Evolutionary conservation across 805 yeast species (phyloP), one percentile per base, ranked within the genome.

Genomic region (Cyberlindnera japonica): DNA sequence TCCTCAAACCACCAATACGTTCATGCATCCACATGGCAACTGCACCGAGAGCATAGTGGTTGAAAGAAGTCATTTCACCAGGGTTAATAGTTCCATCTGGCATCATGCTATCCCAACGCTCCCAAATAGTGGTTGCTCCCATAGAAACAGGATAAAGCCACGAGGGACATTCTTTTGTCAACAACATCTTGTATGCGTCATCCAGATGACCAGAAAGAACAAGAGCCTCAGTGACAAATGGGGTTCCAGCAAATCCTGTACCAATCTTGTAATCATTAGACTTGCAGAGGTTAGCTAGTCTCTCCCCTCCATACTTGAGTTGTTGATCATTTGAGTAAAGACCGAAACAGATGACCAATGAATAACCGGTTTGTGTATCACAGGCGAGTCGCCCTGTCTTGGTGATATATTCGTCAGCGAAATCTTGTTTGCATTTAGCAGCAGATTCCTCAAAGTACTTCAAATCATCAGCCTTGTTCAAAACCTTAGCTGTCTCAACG

Each of bases 41-140:
- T 23, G 53, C 48, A 23, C 53, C 51, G 7, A 49, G 37, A 6
- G 53, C 53, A 29, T 49, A 49, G 21, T 49, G 53, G 38, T 49
- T 47, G 36, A 49, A 49, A 4, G 53, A 49, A 10, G 51, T 47
- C 52, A 48, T 48, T 2, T 39, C 46, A 37, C 52, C 52, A 17
- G 52, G 52, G 25, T 48, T 48, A 33, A 48, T 42, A 5, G 44
- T 26, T 7, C 52, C 52, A 31, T 48, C 45, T 24, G 50, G 47
- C 21, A 48, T 28, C 50, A 48, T 46, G 15, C 45, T 38, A 25
- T 48, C 41, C 52, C 52, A 48, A 22, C 52, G 46, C 31, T 46
- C 52, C 52, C 52, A 48, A 10, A 44, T 39, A n/a, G 52, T 45
- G 10, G 52, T 48, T 22, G 52, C 52, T 23, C 50, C 52, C 35